Conservation (phyloP, 495 filamentous ascomycete species). For the Trichoderma gamsii region DNA sequence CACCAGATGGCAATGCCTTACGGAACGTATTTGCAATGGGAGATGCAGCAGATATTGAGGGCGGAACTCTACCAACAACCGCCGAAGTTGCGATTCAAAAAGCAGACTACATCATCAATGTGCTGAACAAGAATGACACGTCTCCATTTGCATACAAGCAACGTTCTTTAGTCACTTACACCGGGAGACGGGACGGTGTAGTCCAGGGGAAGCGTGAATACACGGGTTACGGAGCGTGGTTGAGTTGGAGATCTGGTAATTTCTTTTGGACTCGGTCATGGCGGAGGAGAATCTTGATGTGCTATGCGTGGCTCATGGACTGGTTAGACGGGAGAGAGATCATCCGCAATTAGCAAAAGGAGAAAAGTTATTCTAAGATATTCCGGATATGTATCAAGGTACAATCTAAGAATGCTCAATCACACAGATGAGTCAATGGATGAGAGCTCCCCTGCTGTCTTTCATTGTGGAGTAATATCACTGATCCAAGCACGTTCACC, state of each 20-base stretch:
- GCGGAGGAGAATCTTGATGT: neutral
- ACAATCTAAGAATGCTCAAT: too few relatives aligned
- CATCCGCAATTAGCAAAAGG: neutral
- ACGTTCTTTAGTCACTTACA: neutral
- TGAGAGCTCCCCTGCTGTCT: too few relatives aligned
- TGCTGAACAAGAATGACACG: neutral
- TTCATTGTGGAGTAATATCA: too few relatives aligned
- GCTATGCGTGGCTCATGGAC: neutral
- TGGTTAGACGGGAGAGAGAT: neutral
- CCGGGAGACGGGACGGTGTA: neutral
- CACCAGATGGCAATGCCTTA: neutral
- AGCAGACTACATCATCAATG: neutral
- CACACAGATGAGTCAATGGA: too few relatives aligned
- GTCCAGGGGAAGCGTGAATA: neutral
- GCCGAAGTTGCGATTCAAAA: slow-evolving; percentile 1
- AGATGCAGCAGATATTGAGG: neutral
- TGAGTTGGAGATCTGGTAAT: neutral
- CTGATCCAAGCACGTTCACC: too few relatives aligned
- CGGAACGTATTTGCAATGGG: neutral
- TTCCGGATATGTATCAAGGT: too few relatives aligned
- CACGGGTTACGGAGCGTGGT: neutral
- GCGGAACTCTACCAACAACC: neutral
- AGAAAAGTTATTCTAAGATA: neutral
- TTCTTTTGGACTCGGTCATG: neutral
- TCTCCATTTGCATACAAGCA: neutral